A percentile compares a stretch with the other conserved stretches of the same genome.
Evolutionary conservation across 441 rosid genomes (phyloP).

Genomic region (Lepidium campestre): DNA sequence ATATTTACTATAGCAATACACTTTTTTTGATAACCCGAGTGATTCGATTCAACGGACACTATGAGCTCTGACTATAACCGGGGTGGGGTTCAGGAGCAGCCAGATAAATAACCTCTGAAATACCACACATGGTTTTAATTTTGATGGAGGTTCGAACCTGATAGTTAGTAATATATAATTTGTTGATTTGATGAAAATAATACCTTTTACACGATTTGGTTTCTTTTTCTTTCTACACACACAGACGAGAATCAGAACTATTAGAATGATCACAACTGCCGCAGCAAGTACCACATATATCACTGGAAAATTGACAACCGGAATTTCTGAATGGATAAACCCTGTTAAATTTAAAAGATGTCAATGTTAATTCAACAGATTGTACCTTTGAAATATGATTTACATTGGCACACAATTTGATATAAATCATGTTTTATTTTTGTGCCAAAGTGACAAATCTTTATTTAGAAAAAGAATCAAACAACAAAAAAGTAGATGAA

Average conservation of each 20-base stretch:
- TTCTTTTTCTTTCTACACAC: neutral
- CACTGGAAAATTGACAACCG: neutral
- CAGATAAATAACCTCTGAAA: too few species aligned
- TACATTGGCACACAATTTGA: neutral
- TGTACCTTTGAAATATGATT: neutral
- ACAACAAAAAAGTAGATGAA: neutral
- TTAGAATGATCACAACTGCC: neutral
- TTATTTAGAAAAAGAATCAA: too few species aligned
- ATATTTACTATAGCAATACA: neutral
- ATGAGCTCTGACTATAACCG: too few species aligned
- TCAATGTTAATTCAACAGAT: neutral
- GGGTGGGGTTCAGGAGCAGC: too few species aligned
- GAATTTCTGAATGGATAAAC: conserved; percentile 30
- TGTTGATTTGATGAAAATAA: neutral
- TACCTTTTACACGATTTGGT: neutral
- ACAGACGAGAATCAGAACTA: neutral
- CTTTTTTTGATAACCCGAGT: too few species aligned
- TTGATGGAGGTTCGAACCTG: too few species aligned
- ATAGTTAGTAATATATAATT: neutral
- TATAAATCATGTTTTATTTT: neutral
- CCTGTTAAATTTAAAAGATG: conserved; percentile 13
- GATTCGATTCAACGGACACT: too few species aligned
- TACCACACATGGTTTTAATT: too few species aligned
- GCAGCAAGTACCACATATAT: neutral
- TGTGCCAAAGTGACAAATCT: neutral